Base-by-base conservation (phyloP, 169 alveolate species). In the Prorocentrum cordatum region DNA sequence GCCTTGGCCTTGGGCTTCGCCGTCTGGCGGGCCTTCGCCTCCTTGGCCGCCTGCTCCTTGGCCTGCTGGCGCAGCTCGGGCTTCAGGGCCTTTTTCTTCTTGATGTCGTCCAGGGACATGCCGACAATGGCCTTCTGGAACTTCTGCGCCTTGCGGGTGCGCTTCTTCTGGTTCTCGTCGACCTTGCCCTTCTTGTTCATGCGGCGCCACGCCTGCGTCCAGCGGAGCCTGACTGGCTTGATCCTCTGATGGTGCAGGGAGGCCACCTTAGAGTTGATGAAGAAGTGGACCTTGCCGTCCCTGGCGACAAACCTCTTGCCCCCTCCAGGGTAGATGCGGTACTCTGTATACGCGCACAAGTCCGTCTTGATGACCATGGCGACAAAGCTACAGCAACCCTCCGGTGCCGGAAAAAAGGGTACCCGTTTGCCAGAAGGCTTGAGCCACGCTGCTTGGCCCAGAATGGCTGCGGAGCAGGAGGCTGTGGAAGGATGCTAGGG, bases 101-200 rank as follows among this genome's bases (percentile, higher is more conserved):
- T 77, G 73, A 77, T 33, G 39, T 77, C 87, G 31, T 77, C 87
- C 87, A 77, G 18, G 47, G 73, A 58, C 87, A 77, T 77, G 31
- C 87, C 87, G 14, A 77, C 87, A 22, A 77, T 77, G 38, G 87
- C 87, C 42, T 77, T 77, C 61, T 77, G 87, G 50, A 77, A 77
- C 87, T 77, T 77, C 38, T 54, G 71, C 39, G 87, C 87, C n/a
- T 59, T 77, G n/a, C 87, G 9, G 58, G 87, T 66, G 62, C 59
- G 32, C 45, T 77, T 77, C 87, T 54, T 77, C 50, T 45, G 32
- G 20, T 62, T 73, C 35, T 77, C 87, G 10, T 77, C 54, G 54
- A 20, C 87, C 87, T 77, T 77, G 61, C 87, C 87, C 87, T 77
- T 77, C 87, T 77, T 77, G 87, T 77, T 77, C 87, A 35, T 33